Percentiles rank a stretch among this genome's conserved stretches.
These are phyloP conservation scores for Patellaria atrata DNA, from an alignment of 495 filamentous ascomycete species.

Conservation along the genomic window DNA sequence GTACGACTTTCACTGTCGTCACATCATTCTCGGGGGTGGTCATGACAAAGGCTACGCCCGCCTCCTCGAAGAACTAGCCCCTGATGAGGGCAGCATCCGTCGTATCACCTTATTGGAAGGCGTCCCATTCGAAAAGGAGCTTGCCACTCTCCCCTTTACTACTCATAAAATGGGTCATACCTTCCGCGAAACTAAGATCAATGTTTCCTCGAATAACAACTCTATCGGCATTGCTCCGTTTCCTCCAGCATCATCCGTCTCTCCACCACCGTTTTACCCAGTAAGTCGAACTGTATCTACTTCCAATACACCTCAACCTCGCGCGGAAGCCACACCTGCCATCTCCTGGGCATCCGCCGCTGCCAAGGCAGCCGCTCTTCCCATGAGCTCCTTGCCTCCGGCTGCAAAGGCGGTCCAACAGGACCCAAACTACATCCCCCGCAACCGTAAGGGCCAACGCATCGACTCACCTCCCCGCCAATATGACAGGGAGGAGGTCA, in stretches of 20 bases:
- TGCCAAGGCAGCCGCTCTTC: not conserved
- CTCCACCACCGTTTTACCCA: too few relatives aligned
- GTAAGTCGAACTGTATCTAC: too few relatives aligned
- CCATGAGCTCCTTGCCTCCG: too few relatives aligned
- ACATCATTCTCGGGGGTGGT: constrained; percentile 66
- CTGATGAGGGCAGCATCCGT: constrained; percentile 37
- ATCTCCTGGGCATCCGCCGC: constrained; percentile 1
- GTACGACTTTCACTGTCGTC: constrained; percentile 63
- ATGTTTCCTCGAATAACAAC: constrained; percentile 27
- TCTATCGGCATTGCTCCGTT: constrained; percentile 1
- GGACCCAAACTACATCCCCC: constrained; percentile 33
- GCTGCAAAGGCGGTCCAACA: constrained; percentile 4
- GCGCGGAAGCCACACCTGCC: constrained; percentile 2
- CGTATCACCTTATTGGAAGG: constrained; percentile 65
- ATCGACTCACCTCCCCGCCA: constrained; percentile 44
- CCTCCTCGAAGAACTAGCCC: constrained; percentile 49
- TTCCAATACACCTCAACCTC: constrained; percentile 2
- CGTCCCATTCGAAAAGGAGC: constrained; percentile 50
- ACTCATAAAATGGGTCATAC: constrained; percentile 46
- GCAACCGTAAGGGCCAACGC: constrained; percentile 62
- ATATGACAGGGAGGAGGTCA: constrained; percentile 44
- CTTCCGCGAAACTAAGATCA: constrained; percentile 51
- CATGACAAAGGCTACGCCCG: constrained; percentile 60
- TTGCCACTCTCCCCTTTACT: constrained; percentile 41
- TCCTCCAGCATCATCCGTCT: too few relatives aligned